A percentile compares a stretch with the other conserved stretches of the same genome.
Conservation (phyloP, 2,329 filamentous ascomycete genomes). For the Didymella glomerata region DNA sequence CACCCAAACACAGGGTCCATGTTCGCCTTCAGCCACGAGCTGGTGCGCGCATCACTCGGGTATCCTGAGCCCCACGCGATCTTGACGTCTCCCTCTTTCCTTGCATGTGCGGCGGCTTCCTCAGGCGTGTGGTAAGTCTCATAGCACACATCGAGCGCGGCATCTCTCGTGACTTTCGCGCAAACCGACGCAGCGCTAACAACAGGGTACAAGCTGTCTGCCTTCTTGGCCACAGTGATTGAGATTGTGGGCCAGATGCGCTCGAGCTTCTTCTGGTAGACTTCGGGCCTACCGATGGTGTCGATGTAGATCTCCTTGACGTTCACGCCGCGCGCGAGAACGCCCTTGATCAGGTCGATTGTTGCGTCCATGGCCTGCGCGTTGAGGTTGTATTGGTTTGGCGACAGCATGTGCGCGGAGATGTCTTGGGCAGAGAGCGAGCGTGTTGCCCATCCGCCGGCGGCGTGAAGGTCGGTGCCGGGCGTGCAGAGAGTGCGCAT, state of each 20-base stretch:
- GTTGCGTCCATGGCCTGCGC: slow-evolving; percentile 95
- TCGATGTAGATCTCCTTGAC: slow-evolving; percentile 92
- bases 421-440: slow-evolving; percentile 87
- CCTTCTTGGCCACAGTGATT: slow-evolving; percentile 71
- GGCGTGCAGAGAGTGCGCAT: slow-evolving; percentile 76
- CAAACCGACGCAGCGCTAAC: slow-evolving; percentile 94
- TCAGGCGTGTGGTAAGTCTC: slow-evolving; percentile 55
- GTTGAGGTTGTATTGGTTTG: slow-evolving; percentile 83
- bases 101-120: slow-evolving; percentile 38
- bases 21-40: slow-evolving; percentile 80
- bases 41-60: slow-evolving; percentile 83
- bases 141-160: slow-evolving; percentile 82
- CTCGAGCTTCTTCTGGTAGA: slow-evolving; percentile 86
- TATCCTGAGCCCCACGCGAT: slow-evolving; percentile 90
- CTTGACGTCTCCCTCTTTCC: slow-evolving; percentile 42
- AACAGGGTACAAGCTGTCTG: slow-evolving; percentile 89
- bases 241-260: slow-evolving; percentile 76
- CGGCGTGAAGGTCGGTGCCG: slow-evolving; percentile 63
- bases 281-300: slow-evolving; percentile 83
- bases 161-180: slow-evolving; percentile 94
- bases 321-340: slow-evolving; percentile 80
- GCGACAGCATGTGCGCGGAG: slow-evolving; percentile 76
- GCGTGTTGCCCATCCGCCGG: slow-evolving; percentile 85
- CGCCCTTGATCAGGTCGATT: slow-evolving; percentile 78
- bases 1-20: slow-evolving; percentile 96